Base-by-base conservation (phyloP, 768 basidiomycete genomes). In the Naematelia aurantialba region DNA sequence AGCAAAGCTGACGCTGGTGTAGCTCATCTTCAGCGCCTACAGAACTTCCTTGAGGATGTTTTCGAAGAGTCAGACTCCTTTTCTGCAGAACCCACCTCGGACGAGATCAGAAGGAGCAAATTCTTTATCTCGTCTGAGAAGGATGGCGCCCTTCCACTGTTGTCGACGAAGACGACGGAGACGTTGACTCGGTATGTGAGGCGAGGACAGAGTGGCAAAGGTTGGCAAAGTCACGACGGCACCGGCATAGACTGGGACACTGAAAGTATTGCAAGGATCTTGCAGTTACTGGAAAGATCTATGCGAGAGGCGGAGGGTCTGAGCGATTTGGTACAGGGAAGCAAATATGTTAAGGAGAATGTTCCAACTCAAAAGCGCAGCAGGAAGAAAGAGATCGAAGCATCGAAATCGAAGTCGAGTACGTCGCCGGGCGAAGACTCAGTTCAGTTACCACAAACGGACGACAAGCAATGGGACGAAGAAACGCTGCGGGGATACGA, bases 1-100 rank as follows among this genome's bases (percentile, higher is more conserved):
- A n/a, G n/a, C n/a, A 47, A 60, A 13, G 0, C 24, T 54, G 26
- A 8, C 31, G 55, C 59, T 66, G 60, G 52, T 58, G 27, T 19
- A 69, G 68, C 47, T n/a, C 34, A 49, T 19, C 55, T 61, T 39
- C 87, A 92, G 68, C 93, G 89, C 73, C 80, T 98, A 10, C 80
- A 79, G 0, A 84, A 85, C 1, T 78, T 90, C 17, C 79, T 94
- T 0, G 89, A 91, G 63, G 91, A 94, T 55, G 82, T 96, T 14
- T 88, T 94, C 56, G 86, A 88, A 62, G 85, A 88, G 0, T 86
- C 89, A 66, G 91, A 92, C 70, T 74, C 81, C 0, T 78, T 90
- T 14, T 82, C 86, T 2, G 78, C 84, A 0, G 86, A 87, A 50
- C 74, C 79, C 1, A 81, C 82, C 39, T 60, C 78, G n/a, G 60